Percentiles rank a stretch among this genome's conserved stretches.
These are phyloP conservation scores for Chlamydomonas incerta DNA, from an alignment of 139 green algal species.

Conservation along the genomic window DNA sequence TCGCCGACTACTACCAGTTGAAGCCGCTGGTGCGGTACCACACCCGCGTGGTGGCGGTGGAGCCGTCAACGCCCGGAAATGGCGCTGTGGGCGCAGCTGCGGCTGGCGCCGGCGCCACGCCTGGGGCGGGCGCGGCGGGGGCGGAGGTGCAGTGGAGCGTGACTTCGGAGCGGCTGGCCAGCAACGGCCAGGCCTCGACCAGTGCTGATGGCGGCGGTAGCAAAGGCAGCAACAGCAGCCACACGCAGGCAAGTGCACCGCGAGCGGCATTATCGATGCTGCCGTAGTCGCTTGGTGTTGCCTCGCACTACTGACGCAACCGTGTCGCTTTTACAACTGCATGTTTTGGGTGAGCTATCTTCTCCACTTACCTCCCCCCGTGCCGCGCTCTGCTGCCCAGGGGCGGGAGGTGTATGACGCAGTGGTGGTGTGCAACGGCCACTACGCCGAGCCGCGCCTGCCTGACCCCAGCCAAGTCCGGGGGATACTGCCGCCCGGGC, in stretches of 20 bases:
- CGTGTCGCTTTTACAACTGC: too few relatives aligned
- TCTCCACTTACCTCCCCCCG: too few relatives aligned
- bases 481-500: constrained; percentile 9
- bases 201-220: too few relatives aligned
- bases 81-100: not conserved
- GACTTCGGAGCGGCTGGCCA: constrained; percentile 9
- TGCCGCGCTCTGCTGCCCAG: too few relatives aligned
- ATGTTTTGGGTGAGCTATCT: too few relatives aligned
- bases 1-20: constrained; percentile 62
- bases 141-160: not conserved
- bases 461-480: constrained; percentile 4
- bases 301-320: too few relatives aligned
- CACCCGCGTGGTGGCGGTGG: constrained; percentile 50
- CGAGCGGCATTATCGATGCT: too few relatives aligned
- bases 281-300: too few relatives aligned
- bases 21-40: constrained; percentile 49
- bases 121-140: not conserved
- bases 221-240: too few relatives aligned
- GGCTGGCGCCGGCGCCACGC: not conserved
- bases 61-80: not conserved
- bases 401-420: constrained; percentile 79
- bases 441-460: constrained; percentile 82
- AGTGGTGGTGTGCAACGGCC: constrained; percentile 86
- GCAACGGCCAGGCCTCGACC: not conserved
- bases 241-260: too few relatives aligned